phyloP scores from a whole-genome alignment of 495 filamentous ascomycete species.

The Cryomyces minteri region DNA sequence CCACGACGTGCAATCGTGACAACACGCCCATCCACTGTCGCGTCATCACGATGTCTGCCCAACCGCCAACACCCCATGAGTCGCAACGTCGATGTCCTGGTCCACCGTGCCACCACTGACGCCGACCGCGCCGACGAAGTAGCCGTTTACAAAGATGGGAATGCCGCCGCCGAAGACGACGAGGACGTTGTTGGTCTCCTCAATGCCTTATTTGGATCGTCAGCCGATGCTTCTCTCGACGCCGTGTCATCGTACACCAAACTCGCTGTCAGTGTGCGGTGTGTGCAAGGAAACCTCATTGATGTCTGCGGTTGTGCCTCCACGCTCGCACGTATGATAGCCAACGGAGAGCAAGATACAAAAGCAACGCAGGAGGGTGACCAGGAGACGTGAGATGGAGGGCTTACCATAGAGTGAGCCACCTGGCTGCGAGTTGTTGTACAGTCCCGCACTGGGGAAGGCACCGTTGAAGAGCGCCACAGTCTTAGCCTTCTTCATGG shows the following conservation, averaged over 20 bases:
- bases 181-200: constrained; percentile 10
- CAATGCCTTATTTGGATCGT: not conserved
- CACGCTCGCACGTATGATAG: too few relatives aligned
- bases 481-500: constrained; percentile 10
- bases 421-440: constrained; percentile 3
- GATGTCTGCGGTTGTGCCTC: too few relatives aligned
- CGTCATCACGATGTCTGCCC: not conserved
- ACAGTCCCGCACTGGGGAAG: constrained; percentile 1
- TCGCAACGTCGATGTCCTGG: constrained; percentile 5
- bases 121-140: constrained; percentile 9
- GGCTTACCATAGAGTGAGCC: not conserved
- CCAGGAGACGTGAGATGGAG: too few relatives aligned
- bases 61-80: constrained; percentile 1
- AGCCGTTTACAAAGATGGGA: constrained; percentile 7
- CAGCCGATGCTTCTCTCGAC: too few relatives aligned
- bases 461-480: constrained; percentile 8
- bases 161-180: constrained; percentile 10
- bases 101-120: constrained; percentile 8
- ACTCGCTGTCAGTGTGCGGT: too few relatives aligned
- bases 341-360: too few relatives aligned
- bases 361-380: too few relatives aligned
- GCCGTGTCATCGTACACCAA: too few relatives aligned
- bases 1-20: too few relatives aligned
- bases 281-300: too few relatives aligned
- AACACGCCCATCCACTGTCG: too few relatives aligned